Evolutionary conservation across 2,329 filamentous ascomycete species (phyloP).

Genomic region (Colletotrichum sp.): DNA sequence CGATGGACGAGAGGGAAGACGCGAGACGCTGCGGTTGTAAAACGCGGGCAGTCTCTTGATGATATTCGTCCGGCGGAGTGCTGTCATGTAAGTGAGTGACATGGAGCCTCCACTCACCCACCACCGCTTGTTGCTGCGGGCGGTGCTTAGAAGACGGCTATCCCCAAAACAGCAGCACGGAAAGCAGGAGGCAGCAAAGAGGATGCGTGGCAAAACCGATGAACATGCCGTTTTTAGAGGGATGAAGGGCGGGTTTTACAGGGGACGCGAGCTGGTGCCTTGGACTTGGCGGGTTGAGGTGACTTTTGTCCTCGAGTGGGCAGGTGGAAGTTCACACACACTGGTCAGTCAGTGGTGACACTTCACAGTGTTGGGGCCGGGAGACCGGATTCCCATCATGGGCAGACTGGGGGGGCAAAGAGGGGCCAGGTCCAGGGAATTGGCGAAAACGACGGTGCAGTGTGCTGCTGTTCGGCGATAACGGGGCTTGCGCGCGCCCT

Average conservation of each 20-base stretch:
- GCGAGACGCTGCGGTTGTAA: background rate
- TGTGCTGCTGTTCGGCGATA: background rate
- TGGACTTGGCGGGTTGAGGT: background rate
- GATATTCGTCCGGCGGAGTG: background rate
- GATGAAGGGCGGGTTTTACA: background rate
- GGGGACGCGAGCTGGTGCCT: conserved; percentile 4
- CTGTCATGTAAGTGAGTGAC: background rate
- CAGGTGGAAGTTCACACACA: background rate
- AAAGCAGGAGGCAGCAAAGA: background rate
- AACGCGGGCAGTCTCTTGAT: background rate
- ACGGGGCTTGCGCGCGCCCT: background rate
- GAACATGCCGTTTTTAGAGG: background rate
- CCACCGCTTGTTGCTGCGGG: background rate
- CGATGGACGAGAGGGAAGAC: background rate
- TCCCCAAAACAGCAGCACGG: background rate
- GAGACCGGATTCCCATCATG: background rate
- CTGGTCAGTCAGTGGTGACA: background rate
- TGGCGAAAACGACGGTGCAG: conserved; percentile 12
- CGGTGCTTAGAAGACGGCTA: background rate
- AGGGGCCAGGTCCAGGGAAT: background rate
- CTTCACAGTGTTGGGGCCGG: background rate
- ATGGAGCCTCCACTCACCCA: background rate
- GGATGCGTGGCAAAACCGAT: conserved; percentile 7
- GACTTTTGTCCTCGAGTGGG: background rate
- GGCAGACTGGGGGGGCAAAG: background rate